A percentile compares a stretch with the other conserved stretches of the same genome.
phyloP scores from a whole-genome alignment of 768 basidiomycete species.

The Asterophora parasitica region DNA sequence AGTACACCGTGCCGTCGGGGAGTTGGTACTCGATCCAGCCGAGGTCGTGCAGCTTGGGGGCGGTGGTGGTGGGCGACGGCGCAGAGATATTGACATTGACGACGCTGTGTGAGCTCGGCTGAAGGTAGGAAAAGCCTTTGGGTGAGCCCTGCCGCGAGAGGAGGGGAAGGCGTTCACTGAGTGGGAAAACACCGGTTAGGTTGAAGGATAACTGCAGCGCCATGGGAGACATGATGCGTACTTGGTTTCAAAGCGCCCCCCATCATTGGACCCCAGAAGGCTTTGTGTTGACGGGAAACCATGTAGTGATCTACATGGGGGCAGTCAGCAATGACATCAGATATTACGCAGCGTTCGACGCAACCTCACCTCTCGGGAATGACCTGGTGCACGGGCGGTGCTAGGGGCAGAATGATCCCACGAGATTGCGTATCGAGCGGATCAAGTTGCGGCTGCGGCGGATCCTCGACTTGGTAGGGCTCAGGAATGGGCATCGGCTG shows the following conservation, averaged over 20 bases:
- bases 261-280: constrained; percentile 6
- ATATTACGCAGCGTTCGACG: not conserved
- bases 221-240: constrained; percentile 19
- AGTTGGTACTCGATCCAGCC: constrained; percentile 77
- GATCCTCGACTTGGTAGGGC: constrained; percentile 4
- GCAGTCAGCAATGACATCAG: not conserved
- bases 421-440: constrained; percentile 20
- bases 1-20: constrained; percentile 72
- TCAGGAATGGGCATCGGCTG: constrained; percentile 23
- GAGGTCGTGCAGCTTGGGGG: constrained; percentile 41
- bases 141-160: constrained; percentile 34
- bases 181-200: not conserved
- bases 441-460: constrained; percentile 1
- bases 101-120: constrained; percentile 15
- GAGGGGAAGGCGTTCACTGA: constrained; percentile 52
- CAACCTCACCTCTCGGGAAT: constrained; percentile 27
- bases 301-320: constrained; percentile 17
- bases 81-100: constrained; percentile 21
- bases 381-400: constrained; percentile 37
- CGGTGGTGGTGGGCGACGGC: constrained; percentile 20
- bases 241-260: constrained; percentile 23
- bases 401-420: constrained; percentile 37
- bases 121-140: constrained; percentile 24
- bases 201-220: not conserved
- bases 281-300: constrained; percentile 20